Percentiles rank a stretch among this genome's conserved stretches.
Evolutionary conservation across 2,329 filamentous ascomycete genomes (phyloP).

Genomic region (Colletotrichum sp.): DNA sequence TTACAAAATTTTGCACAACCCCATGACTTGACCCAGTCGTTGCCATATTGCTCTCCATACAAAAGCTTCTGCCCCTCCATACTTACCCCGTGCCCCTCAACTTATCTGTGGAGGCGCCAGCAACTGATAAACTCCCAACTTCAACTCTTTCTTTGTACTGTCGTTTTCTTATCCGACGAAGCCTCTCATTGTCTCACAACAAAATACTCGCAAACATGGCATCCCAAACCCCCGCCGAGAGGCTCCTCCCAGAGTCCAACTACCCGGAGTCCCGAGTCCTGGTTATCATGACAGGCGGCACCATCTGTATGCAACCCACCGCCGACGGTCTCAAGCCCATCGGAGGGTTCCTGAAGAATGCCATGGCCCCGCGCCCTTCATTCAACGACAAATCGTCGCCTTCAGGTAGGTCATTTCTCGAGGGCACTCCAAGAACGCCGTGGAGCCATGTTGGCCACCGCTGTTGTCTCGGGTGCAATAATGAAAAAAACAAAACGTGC

Average conservation of each 20-base stretch:
- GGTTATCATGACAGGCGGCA: constrained; percentile 89
- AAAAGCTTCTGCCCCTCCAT: constrained; percentile 16
- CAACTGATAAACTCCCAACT: constrained; percentile 6
- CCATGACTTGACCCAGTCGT: constrained; percentile 11
- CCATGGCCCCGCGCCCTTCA: constrained; percentile 80
- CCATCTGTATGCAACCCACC: constrained; percentile 90
- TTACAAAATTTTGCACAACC: constrained; percentile 18
- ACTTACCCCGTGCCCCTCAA: constrained; percentile 16
- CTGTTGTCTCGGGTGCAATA: neutral
- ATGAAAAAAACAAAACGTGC: neutral
- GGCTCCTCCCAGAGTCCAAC: constrained; percentile 10
- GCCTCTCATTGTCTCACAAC: neutral
- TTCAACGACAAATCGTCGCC: constrained; percentile 80
- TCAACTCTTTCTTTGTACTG: neutral
- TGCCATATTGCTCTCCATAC: constrained; percentile 10
- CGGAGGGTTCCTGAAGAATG: constrained; percentile 79
- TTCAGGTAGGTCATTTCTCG: constrained; percentile 34
- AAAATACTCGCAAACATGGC: neutral
- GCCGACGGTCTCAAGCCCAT: constrained; percentile 81
- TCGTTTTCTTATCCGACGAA: neutral
- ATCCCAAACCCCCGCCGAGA: constrained; percentile 1
- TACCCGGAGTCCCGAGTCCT: constrained; percentile 81
- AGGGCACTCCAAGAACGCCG: neutral
- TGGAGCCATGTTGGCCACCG: neutral
- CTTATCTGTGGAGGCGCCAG: constrained; percentile 5